These are phyloP conservation scores for Chalciporus piperatoides DNA, from an alignment of 1,284 basidiomycete genomes.

Conservation along the genomic window DNA sequence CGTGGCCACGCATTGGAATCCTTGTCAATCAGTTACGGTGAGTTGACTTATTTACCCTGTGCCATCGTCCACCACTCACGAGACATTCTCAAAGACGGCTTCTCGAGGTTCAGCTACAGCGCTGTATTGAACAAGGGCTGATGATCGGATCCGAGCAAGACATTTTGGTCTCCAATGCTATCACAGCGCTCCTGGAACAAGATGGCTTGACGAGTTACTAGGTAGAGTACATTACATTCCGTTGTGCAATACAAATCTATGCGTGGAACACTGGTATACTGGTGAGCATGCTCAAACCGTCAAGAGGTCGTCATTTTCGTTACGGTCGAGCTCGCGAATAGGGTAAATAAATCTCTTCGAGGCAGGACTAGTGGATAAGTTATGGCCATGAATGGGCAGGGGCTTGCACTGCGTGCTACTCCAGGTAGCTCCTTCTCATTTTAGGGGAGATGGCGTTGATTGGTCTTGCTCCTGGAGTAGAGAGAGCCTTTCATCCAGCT, in stretches of 20 bases:
- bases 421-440: not conserved
- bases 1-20: conserved; percentile 86
- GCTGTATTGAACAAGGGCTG: conserved; percentile 51
- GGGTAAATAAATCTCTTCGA: not conserved
- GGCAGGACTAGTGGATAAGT: conserved; percentile 12
- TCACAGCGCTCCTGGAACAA: conserved; percentile 62
- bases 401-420: not conserved
- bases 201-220: conserved; percentile 43
- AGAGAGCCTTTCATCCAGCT: conserved; percentile 22
- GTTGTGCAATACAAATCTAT: conserved; percentile 16
- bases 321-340: not conserved
- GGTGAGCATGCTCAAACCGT: conserved; percentile 5
- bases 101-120: conserved; percentile 66
- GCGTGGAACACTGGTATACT: not conserved
- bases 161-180: conserved; percentile 63
- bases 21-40: conserved; percentile 87
- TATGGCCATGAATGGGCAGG: conserved; percentile 6
- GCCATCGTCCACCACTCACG: not conserved
- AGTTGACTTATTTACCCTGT: conserved; percentile 1
- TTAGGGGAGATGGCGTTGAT: not conserved
- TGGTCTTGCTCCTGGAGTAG: conserved; percentile 14
- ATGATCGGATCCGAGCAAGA: conserved; percentile 47
- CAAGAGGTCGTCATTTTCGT: not conserved
- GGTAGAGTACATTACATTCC: not conserved
- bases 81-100: conserved; percentile 44